phyloP scores from a whole-genome alignment of 768 basidiomycete genomes.

The Naganishia friedmannii region DNA sequence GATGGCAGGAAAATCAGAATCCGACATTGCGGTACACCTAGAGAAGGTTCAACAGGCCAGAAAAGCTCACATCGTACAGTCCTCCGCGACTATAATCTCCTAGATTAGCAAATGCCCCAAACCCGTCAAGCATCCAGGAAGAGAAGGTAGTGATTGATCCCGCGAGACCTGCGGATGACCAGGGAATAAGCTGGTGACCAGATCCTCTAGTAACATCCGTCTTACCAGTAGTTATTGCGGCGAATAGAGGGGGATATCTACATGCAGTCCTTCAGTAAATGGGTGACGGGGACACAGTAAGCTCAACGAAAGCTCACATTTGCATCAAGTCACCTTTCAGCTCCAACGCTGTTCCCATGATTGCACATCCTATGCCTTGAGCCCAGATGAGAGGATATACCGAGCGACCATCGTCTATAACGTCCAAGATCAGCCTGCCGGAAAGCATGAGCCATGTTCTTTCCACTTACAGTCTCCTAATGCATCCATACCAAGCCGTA shows the following conservation, averaged over 20 bases:
- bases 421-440: neutral
- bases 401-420: constrained; percentile 61
- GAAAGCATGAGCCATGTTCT: neutral
- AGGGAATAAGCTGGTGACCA: neutral
- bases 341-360: constrained; percentile 79
- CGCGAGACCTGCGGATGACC: constrained; percentile 67
- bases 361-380: constrained; percentile 80
- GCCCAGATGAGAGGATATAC: constrained; percentile 81
- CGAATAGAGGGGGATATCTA: constrained; percentile 85
- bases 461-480: constrained; percentile 59
- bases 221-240: constrained; percentile 78
- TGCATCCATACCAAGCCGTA: constrained; percentile 72
- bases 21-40: too few species aligned
- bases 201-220: neutral
- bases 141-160: constrained; percentile 97
- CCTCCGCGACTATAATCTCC: constrained; percentile 61
- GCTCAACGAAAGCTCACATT: constrained; percentile 60
- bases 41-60: too few species aligned
- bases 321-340: constrained; percentile 69
- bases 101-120: constrained; percentile 76
- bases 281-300: neutral
- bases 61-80: constrained; percentile 65
- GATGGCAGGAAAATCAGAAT: constrained; percentile 11
- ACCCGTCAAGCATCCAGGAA: constrained; percentile 86
- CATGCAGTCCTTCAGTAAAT: neutral